Percentiles rank a stretch among this genome's conserved stretches.
phyloP scores from a whole-genome alignment of 2,329 filamentous ascomycete species.

The Penicillium nordicum region DNA sequence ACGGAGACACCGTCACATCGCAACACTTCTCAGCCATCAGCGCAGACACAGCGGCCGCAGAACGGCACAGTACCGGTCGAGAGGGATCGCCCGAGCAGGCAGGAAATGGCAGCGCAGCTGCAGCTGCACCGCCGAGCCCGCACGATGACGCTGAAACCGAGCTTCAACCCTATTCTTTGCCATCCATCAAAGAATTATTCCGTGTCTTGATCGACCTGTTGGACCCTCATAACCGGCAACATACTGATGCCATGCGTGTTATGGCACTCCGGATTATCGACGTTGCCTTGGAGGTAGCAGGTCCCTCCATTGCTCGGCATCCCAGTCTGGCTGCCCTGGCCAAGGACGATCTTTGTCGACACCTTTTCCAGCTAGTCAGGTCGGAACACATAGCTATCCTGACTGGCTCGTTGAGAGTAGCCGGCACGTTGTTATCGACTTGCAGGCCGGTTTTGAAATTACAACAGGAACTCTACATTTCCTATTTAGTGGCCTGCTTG shows the following conservation, averaged over 20 bases:
- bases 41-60: conserved; percentile 34
- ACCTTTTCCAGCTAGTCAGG: conserved; percentile 91
- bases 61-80: conserved; percentile 32
- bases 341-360: conserved; percentile 87
- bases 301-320: conserved; percentile 89
- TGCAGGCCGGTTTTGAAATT: conserved; percentile 88
- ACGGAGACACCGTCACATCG: conserved; percentile 60
- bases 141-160: conserved; percentile 49
- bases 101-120: conserved; percentile 32
- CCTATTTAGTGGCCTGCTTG: conserved; percentile 88
- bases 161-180: conserved; percentile 85
- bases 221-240: conserved; percentile 86
- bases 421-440: conserved; percentile 84
- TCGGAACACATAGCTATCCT: conserved; percentile 95
- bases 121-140: conserved; percentile 34
- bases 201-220: conserved; percentile 89
- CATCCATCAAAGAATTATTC: conserved; percentile 91
- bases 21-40: conserved; percentile 46
- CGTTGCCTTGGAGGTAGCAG: conserved; percentile 92
- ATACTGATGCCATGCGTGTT: conserved; percentile 91
- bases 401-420: conserved; percentile 87
- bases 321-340: conserved; percentile 82
- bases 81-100: conserved; percentile 35
- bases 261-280: conserved; percentile 98
- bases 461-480: conserved; percentile 93